A percentile compares a stretch with the other conserved stretches of the same genome.
phyloP scores from a whole-genome alignment of 176 grass and related monocot species.

The Aegilops umbellulata region DNA sequence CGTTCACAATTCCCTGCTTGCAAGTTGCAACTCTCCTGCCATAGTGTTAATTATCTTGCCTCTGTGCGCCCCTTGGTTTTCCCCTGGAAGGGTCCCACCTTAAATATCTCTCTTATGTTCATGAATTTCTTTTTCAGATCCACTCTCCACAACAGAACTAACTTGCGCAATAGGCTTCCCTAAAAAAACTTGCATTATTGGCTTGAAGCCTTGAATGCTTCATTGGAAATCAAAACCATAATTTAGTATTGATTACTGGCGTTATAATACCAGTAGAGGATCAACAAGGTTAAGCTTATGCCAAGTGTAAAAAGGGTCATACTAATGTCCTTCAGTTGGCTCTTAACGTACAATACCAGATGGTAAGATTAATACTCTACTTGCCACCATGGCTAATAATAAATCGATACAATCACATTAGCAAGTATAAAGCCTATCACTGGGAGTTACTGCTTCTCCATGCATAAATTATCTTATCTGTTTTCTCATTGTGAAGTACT shows the following conservation, averaged over 20 bases:
- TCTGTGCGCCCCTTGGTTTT: neutral
- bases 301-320: neutral
- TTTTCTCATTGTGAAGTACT: neutral
- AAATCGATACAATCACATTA: neutral
- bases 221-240: neutral
- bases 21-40: neutral
- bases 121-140: neutral
- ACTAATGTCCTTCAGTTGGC: neutral
- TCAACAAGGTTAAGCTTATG: neutral
- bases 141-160: neutral
- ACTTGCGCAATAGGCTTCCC: neutral
- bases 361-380: neutral
- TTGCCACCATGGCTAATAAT: neutral
- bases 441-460: neutral
- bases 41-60: neutral
- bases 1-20: neutral
- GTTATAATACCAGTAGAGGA: neutral
- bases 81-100: neutral
- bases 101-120: neutral
- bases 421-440: neutral
- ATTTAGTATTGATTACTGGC: neutral
- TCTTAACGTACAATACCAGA: neutral
- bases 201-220: neutral
- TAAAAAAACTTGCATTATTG: neutral
- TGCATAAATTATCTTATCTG: neutral